These are phyloP conservation scores for Vitellaria paradoxa DNA, from an alignment of 179 eudicot genomes.

Conservation along the genomic window DNA sequence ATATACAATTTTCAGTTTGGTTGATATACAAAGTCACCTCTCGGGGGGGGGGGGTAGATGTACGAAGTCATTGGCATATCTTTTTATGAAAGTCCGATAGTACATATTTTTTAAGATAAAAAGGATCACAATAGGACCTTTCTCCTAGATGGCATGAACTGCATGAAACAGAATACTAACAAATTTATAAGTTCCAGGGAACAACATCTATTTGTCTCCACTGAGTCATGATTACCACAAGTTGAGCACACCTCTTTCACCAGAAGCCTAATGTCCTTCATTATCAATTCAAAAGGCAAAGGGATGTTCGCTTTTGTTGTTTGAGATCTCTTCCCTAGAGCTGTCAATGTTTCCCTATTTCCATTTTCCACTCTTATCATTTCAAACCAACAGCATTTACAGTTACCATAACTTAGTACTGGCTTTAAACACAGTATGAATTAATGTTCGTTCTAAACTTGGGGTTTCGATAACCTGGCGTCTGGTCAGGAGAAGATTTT, in stretches of 20 bases:
- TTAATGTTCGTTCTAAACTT: background rate
- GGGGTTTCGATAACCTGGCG: slow-evolving; percentile 55
- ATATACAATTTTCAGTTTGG: no score
- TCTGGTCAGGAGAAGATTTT: slow-evolving; percentile 61
- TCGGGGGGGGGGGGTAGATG: no score
- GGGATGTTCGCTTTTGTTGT: slow-evolving; percentile 81
- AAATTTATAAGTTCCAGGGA: slow-evolving; percentile 84
- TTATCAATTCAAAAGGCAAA: slow-evolving; percentile 75
- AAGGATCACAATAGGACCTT: slow-evolving; percentile 41
- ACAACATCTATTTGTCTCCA: slow-evolving; percentile 72
- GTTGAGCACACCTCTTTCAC: slow-evolving; percentile 86
- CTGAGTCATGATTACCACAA: slow-evolving; percentile 81
- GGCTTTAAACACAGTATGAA: background rate
- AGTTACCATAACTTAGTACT: background rate
- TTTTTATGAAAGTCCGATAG: no score
- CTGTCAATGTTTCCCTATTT: slow-evolving; percentile 88
- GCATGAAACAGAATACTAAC: slow-evolving; percentile 89
- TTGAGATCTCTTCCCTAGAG: slow-evolving; percentile 76
- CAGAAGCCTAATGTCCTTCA: slow-evolving; percentile 79
- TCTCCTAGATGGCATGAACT: slow-evolving; percentile 82
- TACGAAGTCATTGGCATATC: no score
- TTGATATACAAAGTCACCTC: no score
- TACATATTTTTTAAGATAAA: background rate
- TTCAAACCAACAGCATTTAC: slow-evolving; percentile 66
- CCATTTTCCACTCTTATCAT: slow-evolving; percentile 77